Percentiles rank a stretch among this genome's conserved stretches.
phyloP scores from a whole-genome alignment of 139 green algal species.

The Coelastrella sp. region DNA sequence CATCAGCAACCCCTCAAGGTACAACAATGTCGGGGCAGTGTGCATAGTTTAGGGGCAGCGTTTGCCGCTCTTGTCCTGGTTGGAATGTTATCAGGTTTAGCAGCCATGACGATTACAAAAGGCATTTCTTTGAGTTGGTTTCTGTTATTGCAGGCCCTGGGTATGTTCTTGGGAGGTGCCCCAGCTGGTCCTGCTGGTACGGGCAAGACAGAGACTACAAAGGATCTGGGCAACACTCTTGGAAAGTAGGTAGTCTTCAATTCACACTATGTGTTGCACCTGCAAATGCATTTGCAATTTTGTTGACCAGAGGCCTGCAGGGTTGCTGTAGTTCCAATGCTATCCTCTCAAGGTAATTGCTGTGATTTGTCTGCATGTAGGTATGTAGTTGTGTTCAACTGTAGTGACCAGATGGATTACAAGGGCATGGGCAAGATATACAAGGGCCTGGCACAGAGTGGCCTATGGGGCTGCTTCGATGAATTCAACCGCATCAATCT shows the following conservation, averaged over 20 bases:
- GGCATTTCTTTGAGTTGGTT: too few species aligned
- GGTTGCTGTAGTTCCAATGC: too few species aligned
- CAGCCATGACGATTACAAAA: too few species aligned
- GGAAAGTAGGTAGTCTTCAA: slow-evolving; percentile 74
- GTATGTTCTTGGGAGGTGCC: slow-evolving; percentile 96
- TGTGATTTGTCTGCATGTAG: not conserved
- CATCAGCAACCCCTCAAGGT: too few species aligned
- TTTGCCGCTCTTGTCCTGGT: too few species aligned
- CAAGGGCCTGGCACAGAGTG: slow-evolving; percentile 95
- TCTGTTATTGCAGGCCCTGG: slow-evolving; percentile 76
- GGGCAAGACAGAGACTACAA: slow-evolving; percentile 98
- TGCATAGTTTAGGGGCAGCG: too few species aligned
- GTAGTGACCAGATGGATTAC: slow-evolving; percentile 97
- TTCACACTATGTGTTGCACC: not conserved
- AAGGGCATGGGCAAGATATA: slow-evolving; percentile 98
- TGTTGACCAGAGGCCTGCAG: too few species aligned
- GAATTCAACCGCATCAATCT: slow-evolving; percentile 99
- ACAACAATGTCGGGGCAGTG: too few species aligned
- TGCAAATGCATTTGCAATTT: not conserved
- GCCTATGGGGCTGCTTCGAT: slow-evolving; percentile 97
- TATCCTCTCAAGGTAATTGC: not conserved
- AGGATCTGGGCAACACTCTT: slow-evolving; percentile 94
- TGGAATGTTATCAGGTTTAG: too few species aligned
- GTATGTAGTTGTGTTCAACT: slow-evolving; percentile 99
- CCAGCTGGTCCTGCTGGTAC: slow-evolving; percentile 94